Evolutionary conservation across 2,329 filamentous ascomycete genomes (phyloP), one percentile per base, ranked within the genome.

Genomic region (Apiospora phragmitis): DNA sequence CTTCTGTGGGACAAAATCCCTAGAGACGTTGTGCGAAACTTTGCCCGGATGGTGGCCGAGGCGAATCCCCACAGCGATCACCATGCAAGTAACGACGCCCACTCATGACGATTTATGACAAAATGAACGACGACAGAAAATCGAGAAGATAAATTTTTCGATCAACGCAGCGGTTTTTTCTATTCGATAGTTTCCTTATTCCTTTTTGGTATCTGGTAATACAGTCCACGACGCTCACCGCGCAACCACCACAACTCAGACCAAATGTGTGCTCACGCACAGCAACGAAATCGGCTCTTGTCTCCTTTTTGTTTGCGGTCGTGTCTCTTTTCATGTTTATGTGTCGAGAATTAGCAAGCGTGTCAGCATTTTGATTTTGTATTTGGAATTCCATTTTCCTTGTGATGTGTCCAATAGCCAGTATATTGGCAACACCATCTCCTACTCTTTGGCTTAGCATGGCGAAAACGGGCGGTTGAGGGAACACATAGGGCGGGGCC

Each of bases 1-100:
- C 87, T 98, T 72, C 90, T 98, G 71, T 97, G 94, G 94, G 94
- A 98, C 78, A 93, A 95, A 82, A 95, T 98, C 76, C 95, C 96
- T 18, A 89, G 90, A 76, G 94, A 98, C 74, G 94, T 98, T 67
- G 94, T 99, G 69, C 90, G 91, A 76, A 94, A 95, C 80, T 98
- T 98, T 85, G 93, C 93, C 77, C 93, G 94, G 82, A 94, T 97
- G 89, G 93, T 97, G 76, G 90, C 92, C 74, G 93, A 96, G 92
- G 88, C 82, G 81, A 84, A 82, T 75, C 80, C 81, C 71, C 80
- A 83, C 77, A 79, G 80, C 74, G 81, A 82, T 75, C 81, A 79
- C 71, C 73, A 83, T 76, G 80, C 81, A 80, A 81, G 82, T 80
- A 81, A 82, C 80, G 81, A 82, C 75, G 75, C 81, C 72, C 81